Evolutionary conservation across 345 rosid species (phyloP).

Genomic region (Bruguiera sexangula): DNA sequence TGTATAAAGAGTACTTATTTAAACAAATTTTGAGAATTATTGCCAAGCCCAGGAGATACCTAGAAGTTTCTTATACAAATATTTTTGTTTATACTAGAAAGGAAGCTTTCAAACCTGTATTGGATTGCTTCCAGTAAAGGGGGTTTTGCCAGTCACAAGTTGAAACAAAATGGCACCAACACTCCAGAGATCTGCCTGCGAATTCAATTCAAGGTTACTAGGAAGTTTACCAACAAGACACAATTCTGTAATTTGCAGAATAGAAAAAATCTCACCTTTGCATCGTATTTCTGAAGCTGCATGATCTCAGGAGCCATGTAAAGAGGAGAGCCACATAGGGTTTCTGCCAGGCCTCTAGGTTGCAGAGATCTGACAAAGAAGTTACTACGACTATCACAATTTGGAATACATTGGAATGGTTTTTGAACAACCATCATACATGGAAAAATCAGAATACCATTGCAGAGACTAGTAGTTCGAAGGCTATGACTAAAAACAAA

Average conservation of each 20-base stretch:
- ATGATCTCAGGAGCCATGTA: conserved; percentile 99
- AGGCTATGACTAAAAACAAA: neutral
- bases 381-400: conserved; percentile 4
- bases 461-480: neutral
- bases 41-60: too few species aligned
- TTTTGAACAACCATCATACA: neutral
- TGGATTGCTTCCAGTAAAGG: conserved; percentile 87
- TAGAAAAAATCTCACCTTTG: conserved; percentile 58
- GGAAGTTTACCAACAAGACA: conserved; percentile 1
- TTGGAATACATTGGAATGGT: neutral
- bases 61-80: too few species aligned
- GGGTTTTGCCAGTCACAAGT: conserved; percentile 91
- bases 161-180: conserved; percentile 95
- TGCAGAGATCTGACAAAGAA: conserved; percentile 69
- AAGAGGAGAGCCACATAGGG: conserved; percentile 96
- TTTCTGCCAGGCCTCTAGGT: conserved; percentile 93
- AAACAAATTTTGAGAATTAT: too few species aligned
- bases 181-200: conserved; percentile 99
- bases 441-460: neutral
- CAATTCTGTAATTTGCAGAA: neutral
- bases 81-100: neutral
- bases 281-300: conserved; percentile 97
- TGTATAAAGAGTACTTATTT: neutral
- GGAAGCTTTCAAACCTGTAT: conserved; percentile 53
- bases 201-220: conserved; percentile 41